Evolutionary conservation across 371 early-diverging fungal species (phyloP).

Genomic region (Mucor irregularis): DNA sequence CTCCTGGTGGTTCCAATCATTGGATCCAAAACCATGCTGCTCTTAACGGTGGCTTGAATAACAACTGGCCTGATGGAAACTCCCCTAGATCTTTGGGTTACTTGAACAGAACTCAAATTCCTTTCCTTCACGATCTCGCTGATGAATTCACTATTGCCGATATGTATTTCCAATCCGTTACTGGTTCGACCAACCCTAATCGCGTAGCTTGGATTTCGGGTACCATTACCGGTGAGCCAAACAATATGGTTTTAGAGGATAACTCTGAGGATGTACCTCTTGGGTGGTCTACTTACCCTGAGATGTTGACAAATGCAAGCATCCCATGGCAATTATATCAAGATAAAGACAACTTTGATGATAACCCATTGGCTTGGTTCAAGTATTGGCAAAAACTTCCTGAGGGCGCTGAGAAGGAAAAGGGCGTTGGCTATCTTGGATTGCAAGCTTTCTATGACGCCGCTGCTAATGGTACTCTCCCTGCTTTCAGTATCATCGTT

Average conservation of each 20-base stretch:
- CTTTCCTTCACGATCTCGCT: constrained; percentile 27
- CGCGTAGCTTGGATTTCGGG: constrained; percentile 35
- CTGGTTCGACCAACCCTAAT: constrained; percentile 28
- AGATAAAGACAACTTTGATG: constrained; percentile 24
- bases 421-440: constrained; percentile 30
- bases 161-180: constrained; percentile 32
- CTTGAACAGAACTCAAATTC: constrained; percentile 23
- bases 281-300: constrained; percentile 26
- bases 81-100: constrained; percentile 30
- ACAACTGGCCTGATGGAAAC: constrained; percentile 33
- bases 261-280: constrained; percentile 20
- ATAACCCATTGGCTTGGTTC: constrained; percentile 32
- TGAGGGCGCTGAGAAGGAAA: constrained; percentile 25
- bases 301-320: constrained; percentile 20
- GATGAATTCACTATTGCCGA: constrained; percentile 32
- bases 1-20: constrained; percentile 13
- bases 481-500: constrained; percentile 23
- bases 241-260: constrained; percentile 21
- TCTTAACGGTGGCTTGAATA: constrained; percentile 22
- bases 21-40: constrained; percentile 24
- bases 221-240: constrained; percentile 19
- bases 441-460: constrained; percentile 26
- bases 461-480: constrained; percentile 28
- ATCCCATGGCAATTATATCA: constrained; percentile 33
- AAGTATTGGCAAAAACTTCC: constrained; percentile 23